Conservation (phyloP, 2,329 filamentous ascomycete species). For the Metarhizium sp. region DNA sequence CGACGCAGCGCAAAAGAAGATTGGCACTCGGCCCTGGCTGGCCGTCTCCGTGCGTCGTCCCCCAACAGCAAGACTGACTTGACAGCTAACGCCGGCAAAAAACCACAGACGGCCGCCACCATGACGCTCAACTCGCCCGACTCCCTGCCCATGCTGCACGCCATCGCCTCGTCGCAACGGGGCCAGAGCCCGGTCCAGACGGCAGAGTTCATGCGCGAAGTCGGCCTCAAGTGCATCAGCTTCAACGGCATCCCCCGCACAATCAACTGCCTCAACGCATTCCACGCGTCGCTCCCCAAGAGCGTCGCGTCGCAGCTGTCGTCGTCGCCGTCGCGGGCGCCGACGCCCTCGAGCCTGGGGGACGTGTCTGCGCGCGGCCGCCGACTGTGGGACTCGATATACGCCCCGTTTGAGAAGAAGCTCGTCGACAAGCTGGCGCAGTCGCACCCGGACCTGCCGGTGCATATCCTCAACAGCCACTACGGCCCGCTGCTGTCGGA, state of each 20-base stretch:
- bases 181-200: constrained; percentile 28
- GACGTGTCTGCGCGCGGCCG: constrained; percentile 49
- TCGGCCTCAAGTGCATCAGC: constrained; percentile 68
- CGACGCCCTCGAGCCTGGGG: constrained; percentile 43
- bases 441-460: constrained; percentile 74
- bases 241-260: constrained; percentile 77
- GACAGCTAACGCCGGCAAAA: neutral
- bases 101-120: constrained; percentile 60
- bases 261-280: constrained; percentile 72
- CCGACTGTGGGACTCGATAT: constrained; percentile 66
- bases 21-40: constrained; percentile 57
- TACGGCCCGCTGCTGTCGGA: constrained; percentile 68
- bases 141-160: constrained; percentile 55
- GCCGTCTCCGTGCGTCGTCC: constrained; percentile 45
- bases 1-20: constrained; percentile 51
- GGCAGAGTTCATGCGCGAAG: constrained; percentile 65
- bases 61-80: neutral
- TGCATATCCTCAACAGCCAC: constrained; percentile 66
- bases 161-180: constrained; percentile 29
- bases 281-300: constrained; percentile 52
- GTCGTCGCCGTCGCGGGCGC: constrained; percentile 44
- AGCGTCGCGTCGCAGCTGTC: constrained; percentile 44
- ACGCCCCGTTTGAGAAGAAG: constrained; percentile 64
- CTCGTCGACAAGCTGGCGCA: constrained; percentile 59
- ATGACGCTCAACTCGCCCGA: constrained; percentile 83